Conservation (phyloP, 1,284 basidiomycete species). For the Stereum hirsutum region DNA sequence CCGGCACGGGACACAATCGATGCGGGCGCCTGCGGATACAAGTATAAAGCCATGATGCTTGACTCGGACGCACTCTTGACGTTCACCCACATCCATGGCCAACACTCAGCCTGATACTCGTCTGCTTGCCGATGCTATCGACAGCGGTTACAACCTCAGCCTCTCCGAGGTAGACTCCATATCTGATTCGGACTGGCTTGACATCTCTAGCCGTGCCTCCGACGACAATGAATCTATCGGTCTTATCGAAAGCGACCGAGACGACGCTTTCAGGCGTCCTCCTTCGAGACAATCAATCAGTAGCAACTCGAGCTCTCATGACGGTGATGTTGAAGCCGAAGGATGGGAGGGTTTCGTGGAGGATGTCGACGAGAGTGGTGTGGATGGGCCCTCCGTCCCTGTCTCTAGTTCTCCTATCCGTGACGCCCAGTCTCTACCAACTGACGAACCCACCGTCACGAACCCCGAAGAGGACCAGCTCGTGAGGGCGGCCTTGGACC, state of each 20-base stretch:
- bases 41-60: too few species aligned
- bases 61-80: neutral
- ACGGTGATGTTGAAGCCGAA: conserved; percentile 57
- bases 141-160: conserved; percentile 12
- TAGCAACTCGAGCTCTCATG: conserved; percentile 55
- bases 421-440: neutral
- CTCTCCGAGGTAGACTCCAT: conserved; percentile 54
- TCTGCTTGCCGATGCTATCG: neutral
- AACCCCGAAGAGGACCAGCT: conserved; percentile 50
- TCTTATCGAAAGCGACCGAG: conserved; percentile 49
- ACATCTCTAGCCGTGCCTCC: conserved; percentile 58
- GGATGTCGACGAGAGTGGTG: conserved; percentile 34
- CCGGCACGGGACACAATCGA: too few species aligned
- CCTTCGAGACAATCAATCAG: conserved; percentile 58
- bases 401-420: conserved; percentile 15
- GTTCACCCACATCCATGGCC: neutral
- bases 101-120: too few species aligned
- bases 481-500: conserved; percentile 63
- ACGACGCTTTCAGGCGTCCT: conserved; percentile 37
- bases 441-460: too few species aligned
- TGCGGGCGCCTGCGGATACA: too few species aligned
- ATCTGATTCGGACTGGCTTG: conserved; percentile 77
- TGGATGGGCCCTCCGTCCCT: conserved; percentile 18
- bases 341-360: conserved; percentile 69
- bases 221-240: conserved; percentile 60